These are phyloP conservation scores for Ogataea ganodermae DNA, from an alignment of 805 yeast genomes.

Conservation along the genomic window DNA sequence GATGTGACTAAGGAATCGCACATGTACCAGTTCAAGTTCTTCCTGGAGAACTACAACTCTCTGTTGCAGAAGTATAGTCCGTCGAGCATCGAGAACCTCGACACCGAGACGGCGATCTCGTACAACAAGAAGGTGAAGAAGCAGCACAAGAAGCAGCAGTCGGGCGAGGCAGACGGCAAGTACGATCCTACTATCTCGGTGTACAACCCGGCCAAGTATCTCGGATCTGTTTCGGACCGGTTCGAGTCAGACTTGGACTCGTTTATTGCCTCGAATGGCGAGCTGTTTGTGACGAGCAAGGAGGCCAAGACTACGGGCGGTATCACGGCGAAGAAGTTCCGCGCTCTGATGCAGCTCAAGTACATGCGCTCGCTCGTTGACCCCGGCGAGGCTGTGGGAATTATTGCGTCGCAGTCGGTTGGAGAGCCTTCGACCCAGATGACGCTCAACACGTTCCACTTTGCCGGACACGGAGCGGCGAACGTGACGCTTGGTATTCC, in stretches of 20 bases:
- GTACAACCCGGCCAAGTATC: slow-evolving; percentile 83
- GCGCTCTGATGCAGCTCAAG: slow-evolving; percentile 96
- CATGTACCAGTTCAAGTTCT: slow-evolving; percentile 90
- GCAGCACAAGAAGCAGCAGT: slow-evolving; percentile 61
- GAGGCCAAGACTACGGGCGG: slow-evolving; percentile 48
- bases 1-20: slow-evolving; percentile 95
- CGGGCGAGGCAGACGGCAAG: slow-evolving; percentile 64
- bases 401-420: slow-evolving; percentile 95
- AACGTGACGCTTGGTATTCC: slow-evolving; percentile 99
- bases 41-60: slow-evolving; percentile 87
- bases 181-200: slow-evolving; percentile 88
- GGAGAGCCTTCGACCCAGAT: slow-evolving; percentile 99
- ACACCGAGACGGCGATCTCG: slow-evolving; percentile 76
- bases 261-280: slow-evolving; percentile 58
- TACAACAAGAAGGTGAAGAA: slow-evolving; percentile 85
- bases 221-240: slow-evolving; percentile 91
- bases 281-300: slow-evolving; percentile 56
- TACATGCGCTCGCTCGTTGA: slow-evolving; percentile 93
- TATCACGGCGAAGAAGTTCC: slow-evolving; percentile 77
- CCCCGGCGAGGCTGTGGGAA: slow-evolving; percentile 99
- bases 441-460: slow-evolving; percentile 96
- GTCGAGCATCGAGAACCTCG: slow-evolving; percentile 70
- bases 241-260: slow-evolving; percentile 80
- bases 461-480: slow-evolving; percentile 99
- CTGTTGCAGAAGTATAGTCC: slow-evolving; percentile 86